Evolutionary conservation across 371 early-diverging fungal species (phyloP).

Genomic region (Rhizopus stolonifer): DNA sequence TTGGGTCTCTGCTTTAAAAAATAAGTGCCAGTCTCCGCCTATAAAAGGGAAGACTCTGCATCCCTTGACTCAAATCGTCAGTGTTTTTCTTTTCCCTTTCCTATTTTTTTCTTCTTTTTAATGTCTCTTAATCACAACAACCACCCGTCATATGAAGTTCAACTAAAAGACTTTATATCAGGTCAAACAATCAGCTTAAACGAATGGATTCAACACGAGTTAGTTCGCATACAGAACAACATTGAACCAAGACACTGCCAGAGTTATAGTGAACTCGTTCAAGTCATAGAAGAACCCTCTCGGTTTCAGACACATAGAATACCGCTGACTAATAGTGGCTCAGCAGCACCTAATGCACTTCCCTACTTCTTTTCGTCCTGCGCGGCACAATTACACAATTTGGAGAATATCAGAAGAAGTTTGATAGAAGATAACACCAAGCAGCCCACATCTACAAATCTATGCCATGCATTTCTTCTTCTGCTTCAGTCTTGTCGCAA

Average conservation of each 20-base stretch:
- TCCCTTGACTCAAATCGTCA: neutral
- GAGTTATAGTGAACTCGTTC: conserved; percentile 26
- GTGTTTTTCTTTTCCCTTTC: neutral
- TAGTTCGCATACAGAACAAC: conserved; percentile 27
- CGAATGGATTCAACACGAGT: conserved; percentile 41
- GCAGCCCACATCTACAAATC: conserved; percentile 1
- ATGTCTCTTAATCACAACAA: neutral
- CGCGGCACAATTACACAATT: conserved; percentile 1
- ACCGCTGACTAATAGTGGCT: neutral
- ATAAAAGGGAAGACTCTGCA: too few species aligned
- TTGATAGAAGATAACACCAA: neutral
- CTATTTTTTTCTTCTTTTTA: neutral
- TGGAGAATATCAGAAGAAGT: neutral
- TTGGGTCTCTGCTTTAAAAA: too few species aligned
- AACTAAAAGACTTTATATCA: conserved; percentile 16
- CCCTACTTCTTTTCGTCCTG: conserved; percentile 13
- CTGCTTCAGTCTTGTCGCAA: conserved; percentile 11
- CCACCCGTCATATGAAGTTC: conserved; percentile 5
- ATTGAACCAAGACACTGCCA: conserved; percentile 34
- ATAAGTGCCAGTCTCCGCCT: too few species aligned
- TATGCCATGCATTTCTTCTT: conserved; percentile 12
- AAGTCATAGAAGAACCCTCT: conserved; percentile 32
- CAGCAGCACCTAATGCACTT: conserved; percentile 5
- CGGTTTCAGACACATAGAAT: conserved; percentile 11
- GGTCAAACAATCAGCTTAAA: conserved; percentile 15